Percentiles rank a stretch among this genome's conserved stretches.
phyloP scores from a whole-genome alignment of 108 stramenopile genomes.

The Stephanodiscus triporus region DNA sequence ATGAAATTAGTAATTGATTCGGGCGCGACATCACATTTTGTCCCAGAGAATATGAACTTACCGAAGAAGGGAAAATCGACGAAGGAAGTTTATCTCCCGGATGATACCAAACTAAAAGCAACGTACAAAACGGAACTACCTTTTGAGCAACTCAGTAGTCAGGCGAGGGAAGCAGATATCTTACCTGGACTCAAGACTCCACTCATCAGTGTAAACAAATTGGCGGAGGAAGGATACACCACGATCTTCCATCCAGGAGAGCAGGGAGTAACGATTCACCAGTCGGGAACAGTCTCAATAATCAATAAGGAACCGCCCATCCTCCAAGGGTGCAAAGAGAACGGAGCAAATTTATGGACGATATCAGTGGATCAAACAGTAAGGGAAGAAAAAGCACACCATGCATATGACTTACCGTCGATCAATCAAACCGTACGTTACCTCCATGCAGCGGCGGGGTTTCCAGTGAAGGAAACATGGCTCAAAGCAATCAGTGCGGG shows the following conservation, averaged over 20 bases:
- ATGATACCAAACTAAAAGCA: background rate
- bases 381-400: background rate
- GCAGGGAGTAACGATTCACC: background rate
- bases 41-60: background rate
- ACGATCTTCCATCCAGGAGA: background rate
- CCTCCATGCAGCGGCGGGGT: slow-evolving; percentile 25
- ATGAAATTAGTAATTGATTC: background rate
- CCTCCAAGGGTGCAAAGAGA: background rate
- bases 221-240: background rate
- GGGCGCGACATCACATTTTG: background rate
- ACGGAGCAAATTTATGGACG: background rate
- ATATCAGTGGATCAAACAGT: background rate
- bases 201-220: background rate
- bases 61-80: background rate
- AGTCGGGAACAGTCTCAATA: background rate
- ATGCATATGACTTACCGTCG: background rate
- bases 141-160: background rate
- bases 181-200: background rate
- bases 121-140: background rate
- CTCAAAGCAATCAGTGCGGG: slow-evolving; percentile 6
- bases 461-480: slow-evolving; percentile 27
- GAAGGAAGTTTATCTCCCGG: too few species aligned
- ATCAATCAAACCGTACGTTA: background rate
- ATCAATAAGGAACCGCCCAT: background rate
- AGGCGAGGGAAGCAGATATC: background rate